A percentile compares a stretch with the other conserved stretches of the same genome.
Conservation (phyloP, 352 stramenopile genomes). For the Blastocystis sp. region DNA sequence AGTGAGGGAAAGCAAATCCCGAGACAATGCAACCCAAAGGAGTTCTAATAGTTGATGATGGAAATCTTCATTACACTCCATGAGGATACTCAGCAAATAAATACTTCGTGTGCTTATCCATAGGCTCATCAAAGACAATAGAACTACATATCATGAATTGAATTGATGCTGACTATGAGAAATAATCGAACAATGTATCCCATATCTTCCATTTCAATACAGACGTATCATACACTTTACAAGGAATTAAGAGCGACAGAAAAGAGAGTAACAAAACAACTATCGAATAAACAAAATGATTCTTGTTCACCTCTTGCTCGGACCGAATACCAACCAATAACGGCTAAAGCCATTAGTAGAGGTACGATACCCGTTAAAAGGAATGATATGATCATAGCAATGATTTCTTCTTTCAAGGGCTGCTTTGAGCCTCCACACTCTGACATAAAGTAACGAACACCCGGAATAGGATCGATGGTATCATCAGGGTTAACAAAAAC, state of each 20-base stretch:
- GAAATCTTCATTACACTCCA: neutral
- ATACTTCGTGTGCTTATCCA: constrained; percentile 20
- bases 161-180: constrained; percentile 4
- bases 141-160: neutral
- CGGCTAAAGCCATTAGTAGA: neutral
- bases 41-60: neutral
- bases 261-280: constrained; percentile 30
- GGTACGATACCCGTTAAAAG: constrained; percentile 11
- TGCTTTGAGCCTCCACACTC: constrained; percentile 47
- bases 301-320: neutral
- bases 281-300: neutral
- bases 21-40: constrained; percentile 48
- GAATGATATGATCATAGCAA: constrained; percentile 27
- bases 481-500: neutral
- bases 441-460: constrained; percentile 52
- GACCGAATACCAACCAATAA: constrained; percentile 55
- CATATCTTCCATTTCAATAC: constrained; percentile 54
- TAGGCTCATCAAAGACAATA: constrained; percentile 41
- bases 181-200: constrained; percentile 48
- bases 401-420: neutral
- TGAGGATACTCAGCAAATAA: constrained; percentile 52
- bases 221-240: constrained; percentile 41
- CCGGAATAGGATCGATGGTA: neutral
- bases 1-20: constrained; percentile 46
- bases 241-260: constrained; percentile 27